A percentile compares a stretch with the other conserved stretches of the same genome.
These are phyloP conservation scores for Cucumis cinereus DNA, from an alignment of 306 rosid genomes.

Conservation along the genomic window DNA sequence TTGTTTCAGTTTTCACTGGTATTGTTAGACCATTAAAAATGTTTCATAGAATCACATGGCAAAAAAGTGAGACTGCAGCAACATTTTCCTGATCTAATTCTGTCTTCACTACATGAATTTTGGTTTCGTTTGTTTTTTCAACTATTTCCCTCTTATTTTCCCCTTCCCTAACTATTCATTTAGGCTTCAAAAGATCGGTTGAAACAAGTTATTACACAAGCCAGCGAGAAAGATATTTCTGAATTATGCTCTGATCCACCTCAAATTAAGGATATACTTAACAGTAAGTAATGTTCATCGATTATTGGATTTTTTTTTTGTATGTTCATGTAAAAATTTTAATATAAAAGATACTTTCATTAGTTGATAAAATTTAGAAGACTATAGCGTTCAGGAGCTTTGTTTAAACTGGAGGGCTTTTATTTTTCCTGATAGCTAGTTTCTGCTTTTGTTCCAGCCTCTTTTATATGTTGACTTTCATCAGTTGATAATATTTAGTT, in stretches of 20 bases:
- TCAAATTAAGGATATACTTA: conserved; percentile 19
- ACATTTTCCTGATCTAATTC: neutral
- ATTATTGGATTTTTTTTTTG: neutral
- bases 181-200: conserved; percentile 72
- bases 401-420: too few relatives aligned
- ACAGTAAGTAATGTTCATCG: conserved; percentile 36
- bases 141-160: conserved; percentile 16
- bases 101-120: neutral
- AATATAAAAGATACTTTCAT: neutral
- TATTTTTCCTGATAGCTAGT: too few relatives aligned
- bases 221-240: conserved; percentile 52
- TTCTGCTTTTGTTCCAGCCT: too few relatives aligned
- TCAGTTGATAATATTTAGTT: neutral
- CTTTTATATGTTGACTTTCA: neutral
- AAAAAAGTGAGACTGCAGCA: neutral
- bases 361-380: too few relatives aligned
- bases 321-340: neutral
- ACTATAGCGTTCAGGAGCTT: too few relatives aligned
- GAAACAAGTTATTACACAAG: conserved; percentile 60
- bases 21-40: neutral
- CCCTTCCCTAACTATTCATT: conserved; percentile 8
- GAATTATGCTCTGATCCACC: conserved; percentile 38
- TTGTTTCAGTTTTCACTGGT: neutral
- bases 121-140: neutral
- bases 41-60: neutral